Evolutionary conservation across 2,329 filamentous ascomycete genomes (phyloP).

Genomic region (Akanthomyces uredinophilus): DNA sequence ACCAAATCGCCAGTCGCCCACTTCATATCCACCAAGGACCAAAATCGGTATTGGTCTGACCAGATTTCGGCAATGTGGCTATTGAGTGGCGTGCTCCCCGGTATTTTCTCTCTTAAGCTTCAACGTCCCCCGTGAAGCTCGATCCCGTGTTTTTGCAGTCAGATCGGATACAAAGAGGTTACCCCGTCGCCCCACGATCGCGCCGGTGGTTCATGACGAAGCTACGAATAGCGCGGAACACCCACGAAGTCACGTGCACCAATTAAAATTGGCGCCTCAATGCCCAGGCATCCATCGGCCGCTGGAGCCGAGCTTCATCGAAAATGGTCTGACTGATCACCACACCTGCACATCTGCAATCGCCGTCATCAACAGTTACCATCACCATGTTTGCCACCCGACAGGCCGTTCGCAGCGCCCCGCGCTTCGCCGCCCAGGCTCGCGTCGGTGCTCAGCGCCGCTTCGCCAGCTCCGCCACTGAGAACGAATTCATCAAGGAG

Average conservation of each 20-base stretch:
- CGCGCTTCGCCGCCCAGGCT: conserved; percentile 58
- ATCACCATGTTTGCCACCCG: conserved; percentile 60
- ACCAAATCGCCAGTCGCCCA: neutral
- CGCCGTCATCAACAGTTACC: conserved; percentile 20
- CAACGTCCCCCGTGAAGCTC: neutral
- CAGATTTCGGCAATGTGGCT: neutral
- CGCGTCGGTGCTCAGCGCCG: conserved; percentile 62
- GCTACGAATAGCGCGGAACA: conserved; percentile 2
- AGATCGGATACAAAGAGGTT: neutral
- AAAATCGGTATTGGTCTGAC: neutral
- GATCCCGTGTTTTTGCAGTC: neutral
- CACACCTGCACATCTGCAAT: conserved; percentile 25
- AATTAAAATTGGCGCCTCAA: conserved; percentile 11
- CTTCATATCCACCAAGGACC: neutral
- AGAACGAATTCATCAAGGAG: conserved; percentile 94
- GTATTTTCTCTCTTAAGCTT: neutral
- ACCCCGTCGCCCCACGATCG: conserved; percentile 9
- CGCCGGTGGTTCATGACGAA: neutral
- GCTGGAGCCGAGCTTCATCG: conserved; percentile 30
- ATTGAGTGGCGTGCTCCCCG: neutral
- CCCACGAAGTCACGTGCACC: conserved; percentile 13
- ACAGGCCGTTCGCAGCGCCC: conserved; percentile 54
- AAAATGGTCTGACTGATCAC: conserved; percentile 28
- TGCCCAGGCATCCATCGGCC: conserved; percentile 12
- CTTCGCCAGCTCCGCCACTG: conserved; percentile 65